Evolutionary conservation across 805 yeast species (phyloP), one percentile per base, ranked within the genome.

Genomic region (Torulaspora quercuum): DNA sequence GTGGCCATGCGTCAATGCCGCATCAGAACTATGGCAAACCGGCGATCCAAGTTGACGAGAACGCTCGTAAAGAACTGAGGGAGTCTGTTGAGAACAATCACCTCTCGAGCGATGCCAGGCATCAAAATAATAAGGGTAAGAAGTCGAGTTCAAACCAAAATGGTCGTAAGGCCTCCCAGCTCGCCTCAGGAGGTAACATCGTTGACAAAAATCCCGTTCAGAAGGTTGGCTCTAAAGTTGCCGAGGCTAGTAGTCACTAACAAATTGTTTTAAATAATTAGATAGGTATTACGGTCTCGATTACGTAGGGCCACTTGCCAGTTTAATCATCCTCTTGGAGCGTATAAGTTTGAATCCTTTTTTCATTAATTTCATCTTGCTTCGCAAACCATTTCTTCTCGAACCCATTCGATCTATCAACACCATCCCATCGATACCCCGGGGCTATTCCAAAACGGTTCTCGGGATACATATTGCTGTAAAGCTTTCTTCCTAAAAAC

Each of bases 401-500:
- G 60, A 83, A 89, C 3, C 95, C 96, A 54, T 82, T 89, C 0
- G 94, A 78, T 41, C 97, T 65, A 60, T 86, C 89, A 2, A 89
- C 79, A 0, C 97, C 97, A 59, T 85, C 95, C 97, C 97, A 89
- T 39, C 85, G 67, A 46, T 68, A 67, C 0, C 97, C 96, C 0
- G 96, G 95, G 4, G 64, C 61, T 9, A 89, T 78, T 2, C 72
- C 72, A 59, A 85, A 89, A 39, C 97, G 64, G 54, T 89, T 89
- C 13, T 74, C 75, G 0, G 85, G 77, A 37, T 61, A 75, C 6
- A 44, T 22, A 11, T 52, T 54, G 18, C 62, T 55, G 48, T 80
- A 87, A 1, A 73, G 56, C 29, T 73, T 77, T 27, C 83, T 56
- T 0, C 87, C 86, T 1, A 60, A 59, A 25, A 39, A 26, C 10